Conservation (phyloP, 2,329 filamentous ascomycete species). For the Elsinoe fawcettii region DNA sequence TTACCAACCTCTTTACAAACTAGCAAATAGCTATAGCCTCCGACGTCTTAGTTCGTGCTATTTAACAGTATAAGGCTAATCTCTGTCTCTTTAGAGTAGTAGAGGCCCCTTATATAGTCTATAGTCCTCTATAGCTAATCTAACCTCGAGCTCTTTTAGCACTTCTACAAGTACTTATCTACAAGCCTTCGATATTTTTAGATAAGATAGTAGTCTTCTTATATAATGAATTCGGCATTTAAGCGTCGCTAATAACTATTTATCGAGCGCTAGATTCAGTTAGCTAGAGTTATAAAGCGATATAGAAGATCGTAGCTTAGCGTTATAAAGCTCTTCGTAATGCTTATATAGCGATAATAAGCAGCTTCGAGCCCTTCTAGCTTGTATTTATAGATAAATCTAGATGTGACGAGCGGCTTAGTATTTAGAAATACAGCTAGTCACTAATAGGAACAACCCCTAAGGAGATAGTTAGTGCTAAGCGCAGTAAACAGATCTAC, state of each 20-base stretch:
- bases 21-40: not conserved
- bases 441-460: not conserved
- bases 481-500: not conserved
- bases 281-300: not conserved
- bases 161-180: not conserved
- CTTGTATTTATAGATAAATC: too few species aligned
- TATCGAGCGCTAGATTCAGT: not conserved
- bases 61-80: not conserved
- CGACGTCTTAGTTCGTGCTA: not conserved
- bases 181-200: not conserved
- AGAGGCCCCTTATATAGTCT: not conserved
- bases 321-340: not conserved
- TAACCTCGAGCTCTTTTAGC: not conserved
- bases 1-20: not conserved
- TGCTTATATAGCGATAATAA: not conserved
- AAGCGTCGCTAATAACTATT: not conserved
- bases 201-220: not conserved
- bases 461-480: not conserved
- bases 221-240: not conserved
- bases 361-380: too few species aligned
- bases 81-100: not conserved
- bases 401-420: too few species aligned
- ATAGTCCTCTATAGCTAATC: not conserved
- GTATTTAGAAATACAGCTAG: not conserved
- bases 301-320: not conserved